Evolutionary conservation across 23 red algal species (phyloP).

Genomic region (Cyanidioschyzon merolae): DNA sequence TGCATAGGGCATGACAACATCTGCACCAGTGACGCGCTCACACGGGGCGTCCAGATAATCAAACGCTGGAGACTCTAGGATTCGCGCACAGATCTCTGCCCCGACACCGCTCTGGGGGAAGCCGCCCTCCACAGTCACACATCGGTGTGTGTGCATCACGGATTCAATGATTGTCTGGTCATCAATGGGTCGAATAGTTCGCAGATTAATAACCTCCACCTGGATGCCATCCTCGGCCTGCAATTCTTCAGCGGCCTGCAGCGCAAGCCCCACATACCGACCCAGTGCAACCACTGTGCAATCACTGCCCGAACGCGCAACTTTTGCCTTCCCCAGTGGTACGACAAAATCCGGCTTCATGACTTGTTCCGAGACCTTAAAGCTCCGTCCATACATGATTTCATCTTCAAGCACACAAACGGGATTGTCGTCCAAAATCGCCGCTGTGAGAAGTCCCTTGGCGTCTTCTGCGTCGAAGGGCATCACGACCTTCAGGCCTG

Average conservation of each 20-base stretch:
- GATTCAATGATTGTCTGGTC: conserved; percentile 59
- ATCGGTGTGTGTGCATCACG: conserved; percentile 77
- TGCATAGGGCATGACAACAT: conserved; percentile 92
- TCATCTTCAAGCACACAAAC: conserved; percentile 89
- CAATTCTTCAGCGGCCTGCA: conserved; percentile 62
- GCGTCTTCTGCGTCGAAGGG: conserved; percentile 89
- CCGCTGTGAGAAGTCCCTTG: conserved; percentile 69
- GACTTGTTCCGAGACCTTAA: conserved; percentile 52
- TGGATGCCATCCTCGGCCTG: conserved; percentile 52
- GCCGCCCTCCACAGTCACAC: conserved; percentile 91
- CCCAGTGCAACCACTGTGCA: conserved; percentile 75
- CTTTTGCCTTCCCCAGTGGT: conserved; percentile 82
- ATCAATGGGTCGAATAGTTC: conserved; percentile 92
- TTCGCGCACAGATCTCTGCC: conserved; percentile 73
- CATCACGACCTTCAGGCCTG: conserved; percentile 89
- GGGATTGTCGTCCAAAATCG: conserved; percentile 80
- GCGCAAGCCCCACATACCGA: conserved; percentile 46
- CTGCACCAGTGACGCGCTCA: conserved; percentile 70
- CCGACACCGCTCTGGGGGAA: conserved; percentile 89
- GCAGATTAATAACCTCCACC: conserved; percentile 92
- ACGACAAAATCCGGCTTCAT: conserved; percentile 73
- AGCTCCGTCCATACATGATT: conserved; percentile 84
- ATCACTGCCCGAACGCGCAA: conserved; percentile 77
- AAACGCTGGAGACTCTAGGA: conserved; percentile 91
- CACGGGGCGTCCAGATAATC: conserved; percentile 87